A percentile compares a stretch with the other conserved stretches of the same genome.
Evolutionary conservation across 352 stramenopile species (phyloP).

Genomic region (Phytophthora boehmeriae): DNA sequence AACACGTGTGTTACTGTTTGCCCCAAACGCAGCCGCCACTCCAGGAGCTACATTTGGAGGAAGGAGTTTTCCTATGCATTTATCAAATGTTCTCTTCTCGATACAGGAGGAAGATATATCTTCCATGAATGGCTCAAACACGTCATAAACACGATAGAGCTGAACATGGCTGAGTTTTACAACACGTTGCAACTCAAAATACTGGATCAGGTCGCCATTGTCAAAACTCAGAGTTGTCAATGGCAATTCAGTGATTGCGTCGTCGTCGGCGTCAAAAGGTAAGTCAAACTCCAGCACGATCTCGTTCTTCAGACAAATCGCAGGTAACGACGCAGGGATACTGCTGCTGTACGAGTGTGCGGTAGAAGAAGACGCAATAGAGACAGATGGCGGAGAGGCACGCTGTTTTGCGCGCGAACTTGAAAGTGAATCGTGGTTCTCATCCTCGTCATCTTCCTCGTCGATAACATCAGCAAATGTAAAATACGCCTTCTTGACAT

Average conservation of each 20-base stretch:
- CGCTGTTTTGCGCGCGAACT: conserved; percentile 9
- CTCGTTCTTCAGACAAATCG: conserved; percentile 82
- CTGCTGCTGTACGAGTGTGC: conserved; percentile 54
- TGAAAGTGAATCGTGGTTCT: conserved; percentile 12
- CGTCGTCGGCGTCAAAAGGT: conserved; percentile 65
- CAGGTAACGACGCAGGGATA: conserved; percentile 64
- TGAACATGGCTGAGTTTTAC: conserved; percentile 77
- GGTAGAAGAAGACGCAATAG: conserved; percentile 67
- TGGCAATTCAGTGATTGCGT: conserved; percentile 67
- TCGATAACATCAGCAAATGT: conserved; percentile 69
- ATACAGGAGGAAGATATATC: conserved; percentile 55
- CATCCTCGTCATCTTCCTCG: conserved; percentile 71
- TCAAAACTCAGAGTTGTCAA: conserved; percentile 77
- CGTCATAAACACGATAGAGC: conserved; percentile 67
- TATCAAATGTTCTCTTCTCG: conserved; percentile 83
- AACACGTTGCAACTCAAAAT: conserved; percentile 77
- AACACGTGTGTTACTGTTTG: conserved; percentile 61
- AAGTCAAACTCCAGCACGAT: conserved; percentile 87
- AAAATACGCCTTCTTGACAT: conserved; percentile 51
- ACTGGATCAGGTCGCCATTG: conserved; percentile 87
- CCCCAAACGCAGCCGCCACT: conserved; percentile 67
- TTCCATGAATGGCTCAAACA: conserved; percentile 80
- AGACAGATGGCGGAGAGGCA: conserved; percentile 32
- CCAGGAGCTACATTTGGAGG: conserved; percentile 53
- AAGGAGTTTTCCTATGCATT: conserved; percentile 69